phyloP scores from a whole-genome alignment of 176 grass and related monocot genomes.

The Carex cristatella region DNA sequence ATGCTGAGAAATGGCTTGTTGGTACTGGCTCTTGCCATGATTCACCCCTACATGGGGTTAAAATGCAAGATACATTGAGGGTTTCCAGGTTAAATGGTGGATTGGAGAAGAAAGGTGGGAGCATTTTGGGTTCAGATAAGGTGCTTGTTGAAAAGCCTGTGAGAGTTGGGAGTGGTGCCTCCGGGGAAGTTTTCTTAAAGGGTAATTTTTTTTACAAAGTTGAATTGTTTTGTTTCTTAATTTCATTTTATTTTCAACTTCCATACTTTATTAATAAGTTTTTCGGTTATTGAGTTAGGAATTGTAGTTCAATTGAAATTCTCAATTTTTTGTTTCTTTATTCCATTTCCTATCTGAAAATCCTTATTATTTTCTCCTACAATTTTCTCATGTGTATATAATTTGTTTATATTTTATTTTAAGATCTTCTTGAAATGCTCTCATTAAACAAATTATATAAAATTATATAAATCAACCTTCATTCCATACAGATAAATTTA shows the following conservation, averaged over 20 bases:
- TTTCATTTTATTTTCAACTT: background rate
- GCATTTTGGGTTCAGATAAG: slow-evolving; percentile 27
- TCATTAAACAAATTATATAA: background rate
- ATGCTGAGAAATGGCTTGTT: slow-evolving; percentile 96
- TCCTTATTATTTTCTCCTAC: background rate
- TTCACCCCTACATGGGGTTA: slow-evolving; percentile 29
- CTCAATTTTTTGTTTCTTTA: background rate
- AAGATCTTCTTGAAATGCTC: background rate
- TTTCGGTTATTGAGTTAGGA: background rate
- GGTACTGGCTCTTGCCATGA: slow-evolving; percentile 22
- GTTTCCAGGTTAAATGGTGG: slow-evolving; percentile 22
- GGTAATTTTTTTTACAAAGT: slow-evolving; percentile 31
- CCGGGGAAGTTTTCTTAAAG: slow-evolving; percentile 69
- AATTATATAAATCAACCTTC: background rate
- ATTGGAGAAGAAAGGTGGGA: slow-evolving; percentile 28
- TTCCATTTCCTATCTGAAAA: background rate
- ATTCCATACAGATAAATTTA: slow-evolving; percentile 79
- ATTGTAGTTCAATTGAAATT: background rate
- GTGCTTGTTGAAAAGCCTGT: slow-evolving; percentile 17
- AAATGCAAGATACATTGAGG: slow-evolving; percentile 30
- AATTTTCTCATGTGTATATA: background rate
- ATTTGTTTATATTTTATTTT: background rate
- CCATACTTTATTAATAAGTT: background rate
- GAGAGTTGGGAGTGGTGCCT: background rate
- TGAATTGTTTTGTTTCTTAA: background rate